Base-by-base conservation (phyloP, 345 rosid genomes). In the Populus euphratica region DNA sequence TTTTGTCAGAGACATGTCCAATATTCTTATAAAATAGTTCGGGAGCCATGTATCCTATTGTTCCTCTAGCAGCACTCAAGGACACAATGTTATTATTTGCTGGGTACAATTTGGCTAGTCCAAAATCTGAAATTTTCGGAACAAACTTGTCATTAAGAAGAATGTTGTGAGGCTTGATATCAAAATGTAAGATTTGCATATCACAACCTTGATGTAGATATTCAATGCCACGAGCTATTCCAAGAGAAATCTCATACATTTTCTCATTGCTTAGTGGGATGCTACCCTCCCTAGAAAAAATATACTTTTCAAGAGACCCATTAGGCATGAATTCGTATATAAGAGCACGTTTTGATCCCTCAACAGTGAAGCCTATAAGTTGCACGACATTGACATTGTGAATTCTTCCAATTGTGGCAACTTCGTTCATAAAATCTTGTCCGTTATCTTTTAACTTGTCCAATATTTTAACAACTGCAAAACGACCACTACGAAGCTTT, bases 221-320 rank as follows among this genome's bases (percentile, higher is more conserved):
- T 1, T 50, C 56, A 50, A 50, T 50, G 21, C 56, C 56, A 18
- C 9, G 56, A 20, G 56, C n/a, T 9, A 50, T 9, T n/a, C 56
- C 56, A 18, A 50, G 56, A 50, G 56, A 50, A 5, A 50, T 50
- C 6, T 50, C 56, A 17, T 9, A 65, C 5, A 65, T 16, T 16
- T 65, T 65, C 0, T 65, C 5, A 11, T 1, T 65, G 2, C 41
- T 31, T 0, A 65, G 8, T 0, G 41, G 0, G 0, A 13, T 0
- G 69, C 39, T 2, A 31, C 3, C 39, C 14, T 65, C 39, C 2
- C 5, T 31, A 6, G n/a, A 65, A 65, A 65, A 65, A 6, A 65
- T 27, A 20, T 65, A 31, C 12, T 65, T 65, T 7, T 65, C 69
- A 14, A 65, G 39, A 31, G 69, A 65, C 1, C 69, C 41, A 31